Conservation (phyloP, 345 rosid genomes). For the Hibiscus trionum region DNA sequence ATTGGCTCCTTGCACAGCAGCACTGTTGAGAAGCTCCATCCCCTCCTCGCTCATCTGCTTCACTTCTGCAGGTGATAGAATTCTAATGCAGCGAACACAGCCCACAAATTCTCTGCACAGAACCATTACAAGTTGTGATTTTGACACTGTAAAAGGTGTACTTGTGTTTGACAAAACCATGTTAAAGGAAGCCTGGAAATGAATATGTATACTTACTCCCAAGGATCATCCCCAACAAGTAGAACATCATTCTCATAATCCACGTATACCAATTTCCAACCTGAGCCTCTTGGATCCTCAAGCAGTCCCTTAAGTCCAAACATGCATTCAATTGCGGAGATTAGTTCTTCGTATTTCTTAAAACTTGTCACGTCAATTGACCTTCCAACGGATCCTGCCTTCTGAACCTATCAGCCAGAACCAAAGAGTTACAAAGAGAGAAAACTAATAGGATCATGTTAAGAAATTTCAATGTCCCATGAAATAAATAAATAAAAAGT, state of each 20-base stretch:
- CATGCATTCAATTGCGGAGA: constrained; percentile 85
- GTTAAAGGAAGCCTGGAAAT: too few species aligned
- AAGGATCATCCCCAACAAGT: constrained; percentile 96
- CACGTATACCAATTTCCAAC: constrained; percentile 93
- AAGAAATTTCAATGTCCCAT: not conserved
- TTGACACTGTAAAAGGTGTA: not conserved
- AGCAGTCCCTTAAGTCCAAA: constrained; percentile 92
- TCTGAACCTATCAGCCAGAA: constrained; percentile 65
- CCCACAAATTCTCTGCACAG: constrained; percentile 78
- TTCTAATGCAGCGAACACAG: constrained; percentile 96
- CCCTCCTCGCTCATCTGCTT: constrained; percentile 99
- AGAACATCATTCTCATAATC: constrained; percentile 94
- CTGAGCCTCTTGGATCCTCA: constrained; percentile 63
- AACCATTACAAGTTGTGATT: not conserved
- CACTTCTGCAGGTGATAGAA: constrained; percentile 87
- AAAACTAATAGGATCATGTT: not conserved
- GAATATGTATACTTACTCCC: constrained; percentile 59
- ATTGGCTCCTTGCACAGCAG: constrained; percentile 38
- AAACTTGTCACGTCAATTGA: constrained; percentile 85
- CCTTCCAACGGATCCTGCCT: constrained; percentile 95
- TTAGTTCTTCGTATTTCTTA: constrained; percentile 69
- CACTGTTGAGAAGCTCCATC: constrained; percentile 83
- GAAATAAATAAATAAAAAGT: not conserved
- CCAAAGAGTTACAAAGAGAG: not conserved
- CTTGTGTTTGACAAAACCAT: not conserved